A percentile compares a stretch with the other conserved stretches of the same genome.
Conservation (phyloP, 192 early-diverging fungal species). For the Gaertneriomyces sp. region DNA sequence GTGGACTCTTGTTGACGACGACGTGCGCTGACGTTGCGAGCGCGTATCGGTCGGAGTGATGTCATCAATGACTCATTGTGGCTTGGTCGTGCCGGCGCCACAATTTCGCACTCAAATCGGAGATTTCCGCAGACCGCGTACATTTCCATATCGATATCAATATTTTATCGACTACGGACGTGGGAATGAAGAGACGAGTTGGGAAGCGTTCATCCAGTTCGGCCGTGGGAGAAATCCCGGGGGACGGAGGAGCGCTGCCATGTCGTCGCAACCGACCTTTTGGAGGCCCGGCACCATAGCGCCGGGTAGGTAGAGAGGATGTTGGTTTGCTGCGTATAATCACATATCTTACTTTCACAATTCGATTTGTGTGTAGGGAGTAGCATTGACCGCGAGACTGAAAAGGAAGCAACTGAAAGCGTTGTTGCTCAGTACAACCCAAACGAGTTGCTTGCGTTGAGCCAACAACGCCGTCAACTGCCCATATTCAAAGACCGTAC, state of each 20-base stretch:
- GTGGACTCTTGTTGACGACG: no score
- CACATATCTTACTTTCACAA: neutral
- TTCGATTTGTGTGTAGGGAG: conserved; percentile 42
- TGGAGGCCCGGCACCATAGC: conserved; percentile 13
- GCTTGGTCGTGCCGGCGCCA: neutral
- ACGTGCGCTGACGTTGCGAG: no score
- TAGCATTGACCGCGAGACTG: conserved; percentile 58
- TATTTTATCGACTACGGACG: no score
- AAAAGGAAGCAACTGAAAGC: conserved; percentile 52
- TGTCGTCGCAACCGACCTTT: neutral
- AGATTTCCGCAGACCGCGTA: neutral
- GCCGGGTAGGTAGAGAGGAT: conserved; percentile 5
- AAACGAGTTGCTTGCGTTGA: conserved; percentile 14
- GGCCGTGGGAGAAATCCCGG: no score
- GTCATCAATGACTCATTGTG: no score
- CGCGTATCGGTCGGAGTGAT: no score
- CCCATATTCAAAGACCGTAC: conserved; percentile 30
- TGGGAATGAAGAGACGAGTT: no score
- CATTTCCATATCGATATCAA: neutral
- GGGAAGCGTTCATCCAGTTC: no score
- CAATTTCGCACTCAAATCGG: neutral
- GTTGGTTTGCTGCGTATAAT: neutral
- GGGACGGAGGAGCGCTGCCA: neutral
- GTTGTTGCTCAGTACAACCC: conserved; percentile 44
- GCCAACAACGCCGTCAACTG: conserved; percentile 21